These are phyloP conservation scores for Diatrype stigma DNA, from an alignment of 2,329 filamentous ascomycete species.

Conservation along the genomic window DNA sequence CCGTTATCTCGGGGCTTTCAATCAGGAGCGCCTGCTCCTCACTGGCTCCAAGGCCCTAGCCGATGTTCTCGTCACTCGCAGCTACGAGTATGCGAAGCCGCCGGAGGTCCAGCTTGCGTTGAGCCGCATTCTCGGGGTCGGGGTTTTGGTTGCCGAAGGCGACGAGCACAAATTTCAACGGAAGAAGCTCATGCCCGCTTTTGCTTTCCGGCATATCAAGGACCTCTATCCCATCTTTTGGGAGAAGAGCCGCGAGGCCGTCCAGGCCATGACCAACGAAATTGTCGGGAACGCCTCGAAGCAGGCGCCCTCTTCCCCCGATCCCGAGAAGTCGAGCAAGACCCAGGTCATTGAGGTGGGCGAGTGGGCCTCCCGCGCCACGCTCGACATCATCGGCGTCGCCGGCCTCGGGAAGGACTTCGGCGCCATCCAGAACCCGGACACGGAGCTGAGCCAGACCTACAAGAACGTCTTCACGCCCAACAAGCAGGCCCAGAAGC, in stretches of 20 bases:
- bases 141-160: constrained; percentile 79
- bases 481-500: constrained; percentile 44
- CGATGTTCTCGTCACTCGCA: constrained; percentile 65
- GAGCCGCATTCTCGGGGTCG: constrained; percentile 62
- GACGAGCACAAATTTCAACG: constrained; percentile 18
- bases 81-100: constrained; percentile 68
- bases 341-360: constrained; percentile 51
- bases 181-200: constrained; percentile 15
- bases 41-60: constrained; percentile 61
- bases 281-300: constrained; percentile 34
- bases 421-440: constrained; percentile 56
- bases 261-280: constrained; percentile 54
- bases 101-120: constrained; percentile 48
- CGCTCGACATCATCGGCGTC: constrained; percentile 71
- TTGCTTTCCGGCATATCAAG: constrained; percentile 15
- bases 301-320: constrained; percentile 6
- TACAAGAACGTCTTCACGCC: constrained; percentile 56
- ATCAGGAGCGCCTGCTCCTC: constrained; percentile 33
- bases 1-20: constrained; percentile 50
- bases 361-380: constrained; percentile 62
- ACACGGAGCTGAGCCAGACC: constrained; percentile 53
- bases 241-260: constrained; percentile 67
- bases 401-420: constrained; percentile 72
- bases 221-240: constrained; percentile 31
- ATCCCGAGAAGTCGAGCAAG: constrained; percentile 29